Conservation (phyloP, 2,329 filamentous ascomycete genomes). For the Didymosphaeria variabile region DNA sequence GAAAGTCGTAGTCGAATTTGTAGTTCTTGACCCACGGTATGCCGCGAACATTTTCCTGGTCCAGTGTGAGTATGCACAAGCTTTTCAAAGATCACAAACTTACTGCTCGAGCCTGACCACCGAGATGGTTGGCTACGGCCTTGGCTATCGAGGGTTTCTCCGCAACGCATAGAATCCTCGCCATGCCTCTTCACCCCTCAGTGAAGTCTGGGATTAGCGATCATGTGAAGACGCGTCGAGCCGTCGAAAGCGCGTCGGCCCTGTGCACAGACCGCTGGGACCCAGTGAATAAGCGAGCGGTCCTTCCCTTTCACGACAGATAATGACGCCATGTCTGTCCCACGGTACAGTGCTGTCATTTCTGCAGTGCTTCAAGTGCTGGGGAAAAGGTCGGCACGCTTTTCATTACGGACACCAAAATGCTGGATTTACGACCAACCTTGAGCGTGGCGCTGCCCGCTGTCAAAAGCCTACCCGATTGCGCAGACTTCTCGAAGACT, state of each 20-base stretch:
- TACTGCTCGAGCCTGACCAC: constrained; percentile 79
- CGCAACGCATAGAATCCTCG: constrained; percentile 76
- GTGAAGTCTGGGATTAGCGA: constrained; percentile 13
- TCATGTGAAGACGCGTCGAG: constrained; percentile 50
- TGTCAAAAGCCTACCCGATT: constrained; percentile 76
- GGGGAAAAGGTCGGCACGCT: neutral
- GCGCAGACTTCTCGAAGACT: constrained; percentile 76
- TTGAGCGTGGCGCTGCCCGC: constrained; percentile 67
- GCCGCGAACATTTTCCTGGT: constrained; percentile 71
- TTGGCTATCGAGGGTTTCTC: constrained; percentile 96
- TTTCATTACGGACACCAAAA: constrained; percentile 18
- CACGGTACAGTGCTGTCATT: neutral
- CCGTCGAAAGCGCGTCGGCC: constrained; percentile 29
- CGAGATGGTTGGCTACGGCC: constrained; percentile 88
- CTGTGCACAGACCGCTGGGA: constrained; percentile 23
- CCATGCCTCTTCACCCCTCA: constrained; percentile 34
- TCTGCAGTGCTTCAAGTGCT: neutral
- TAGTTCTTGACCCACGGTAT: constrained; percentile 93
- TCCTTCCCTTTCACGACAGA: constrained; percentile 15
- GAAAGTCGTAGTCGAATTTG: constrained; percentile 88
- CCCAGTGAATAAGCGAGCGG: constrained; percentile 16
- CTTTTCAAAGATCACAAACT: constrained; percentile 14
- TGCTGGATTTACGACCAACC: constrained; percentile 55
- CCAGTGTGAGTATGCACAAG: neutral
- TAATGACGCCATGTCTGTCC: constrained; percentile 39